Conservation (phyloP, 441 rosid species). For the Codiaeum variegatum region DNA sequence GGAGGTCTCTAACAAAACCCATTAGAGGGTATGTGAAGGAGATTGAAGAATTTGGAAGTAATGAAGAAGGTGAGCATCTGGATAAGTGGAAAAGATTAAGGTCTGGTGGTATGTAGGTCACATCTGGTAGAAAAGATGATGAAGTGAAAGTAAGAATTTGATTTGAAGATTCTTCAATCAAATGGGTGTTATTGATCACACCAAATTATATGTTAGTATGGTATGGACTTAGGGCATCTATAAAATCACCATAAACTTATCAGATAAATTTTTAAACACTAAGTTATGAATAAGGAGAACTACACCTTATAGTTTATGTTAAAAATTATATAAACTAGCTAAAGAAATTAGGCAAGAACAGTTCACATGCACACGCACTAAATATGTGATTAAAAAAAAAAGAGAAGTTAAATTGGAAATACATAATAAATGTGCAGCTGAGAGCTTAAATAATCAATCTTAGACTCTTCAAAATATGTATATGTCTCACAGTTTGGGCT, state of each 20-base stretch:
- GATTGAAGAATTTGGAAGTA: constrained; percentile 42
- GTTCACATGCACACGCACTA: no score
- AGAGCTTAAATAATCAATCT: no score
- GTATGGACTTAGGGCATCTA: constrained; percentile 93
- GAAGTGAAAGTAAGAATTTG: constrained; percentile 15
- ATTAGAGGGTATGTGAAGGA: constrained; percentile 36
- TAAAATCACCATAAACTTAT: constrained; percentile 20
- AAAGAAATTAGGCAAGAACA: no score
- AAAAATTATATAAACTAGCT: no score
- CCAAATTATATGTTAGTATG: no score
- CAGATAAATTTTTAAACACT: constrained; percentile 4
- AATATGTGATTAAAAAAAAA: no score
- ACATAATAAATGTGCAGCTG: no score
- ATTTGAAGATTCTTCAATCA: constrained; percentile 33
- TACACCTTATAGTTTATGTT: neutral
- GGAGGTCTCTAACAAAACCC: constrained; percentile 21
- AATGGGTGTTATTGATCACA: constrained; percentile 30
- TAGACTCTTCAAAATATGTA: no score
- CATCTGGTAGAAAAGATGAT: constrained; percentile 12
- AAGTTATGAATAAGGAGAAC: neutral
- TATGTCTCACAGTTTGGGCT: no score
- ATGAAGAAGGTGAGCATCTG: constrained; percentile 28
- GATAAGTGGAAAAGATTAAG: constrained; percentile 65
- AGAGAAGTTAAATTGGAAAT: no score
- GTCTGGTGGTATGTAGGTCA: constrained; percentile 43